Conservation (phyloP, 805 yeast genomes). For the Candida methanosorbosa region DNA sequence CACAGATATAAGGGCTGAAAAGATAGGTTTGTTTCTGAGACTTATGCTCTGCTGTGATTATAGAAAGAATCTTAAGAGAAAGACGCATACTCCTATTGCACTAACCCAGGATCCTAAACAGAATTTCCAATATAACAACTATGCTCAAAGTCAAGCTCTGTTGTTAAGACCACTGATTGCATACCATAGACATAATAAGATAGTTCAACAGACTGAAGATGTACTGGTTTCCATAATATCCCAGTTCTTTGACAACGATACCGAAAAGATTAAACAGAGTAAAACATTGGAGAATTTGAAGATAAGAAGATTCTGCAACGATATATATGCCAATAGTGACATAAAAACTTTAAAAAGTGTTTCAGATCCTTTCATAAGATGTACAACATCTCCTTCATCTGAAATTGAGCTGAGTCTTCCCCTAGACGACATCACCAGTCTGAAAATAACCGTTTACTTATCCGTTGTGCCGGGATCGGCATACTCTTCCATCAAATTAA, state of each 20-base stretch:
- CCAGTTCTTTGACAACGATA: conserved; percentile 6
- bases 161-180: conserved; percentile 52
- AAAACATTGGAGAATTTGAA: conserved; percentile 7
- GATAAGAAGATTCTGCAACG: conserved; percentile 12
- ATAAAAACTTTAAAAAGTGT: background rate
- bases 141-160: conserved; percentile 31
- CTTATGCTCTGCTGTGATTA: conserved; percentile 56
- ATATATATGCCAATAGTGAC: conserved; percentile 6
- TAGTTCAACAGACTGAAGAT: conserved; percentile 26
- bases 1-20: conserved; percentile 38
- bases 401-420: conserved; percentile 4
- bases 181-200: conserved; percentile 44
- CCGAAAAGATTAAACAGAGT: conserved; percentile 10
- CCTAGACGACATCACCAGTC: background rate
- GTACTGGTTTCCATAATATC: conserved; percentile 11
- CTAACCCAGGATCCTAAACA: conserved; percentile 22
- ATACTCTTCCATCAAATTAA: background rate
- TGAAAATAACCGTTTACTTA: background rate
- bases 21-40: conserved; percentile 43
- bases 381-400: conserved; percentile 15
- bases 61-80: conserved; percentile 33
- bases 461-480: background rate
- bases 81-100: conserved; percentile 38
- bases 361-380: conserved; percentile 13
- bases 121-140: no score